Percentiles rank a stretch among this genome's conserved stretches.
phyloP scores from a whole-genome alignment of 768 basidiomycete species.

The Macrocybe gigantea region DNA sequence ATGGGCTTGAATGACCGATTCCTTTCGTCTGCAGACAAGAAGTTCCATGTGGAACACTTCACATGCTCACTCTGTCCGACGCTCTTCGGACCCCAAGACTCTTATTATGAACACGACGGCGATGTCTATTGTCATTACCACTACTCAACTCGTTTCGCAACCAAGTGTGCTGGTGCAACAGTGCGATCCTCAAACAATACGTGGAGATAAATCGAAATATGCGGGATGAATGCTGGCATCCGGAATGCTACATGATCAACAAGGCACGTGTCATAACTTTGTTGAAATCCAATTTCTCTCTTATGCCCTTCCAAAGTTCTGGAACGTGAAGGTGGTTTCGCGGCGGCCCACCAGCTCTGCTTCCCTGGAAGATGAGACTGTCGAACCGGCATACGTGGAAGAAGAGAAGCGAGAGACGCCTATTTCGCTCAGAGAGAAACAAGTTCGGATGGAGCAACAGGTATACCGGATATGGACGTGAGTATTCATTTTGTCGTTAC shows the following conservation, averaged over 20 bases:
- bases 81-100: slow-evolving; percentile 95
- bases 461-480: slow-evolving; percentile 99
- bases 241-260: slow-evolving; percentile 99
- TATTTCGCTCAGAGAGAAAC: slow-evolving; percentile 78
- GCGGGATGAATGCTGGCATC: slow-evolving; percentile 99
- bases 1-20: not conserved
- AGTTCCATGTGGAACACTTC: slow-evolving; percentile 99
- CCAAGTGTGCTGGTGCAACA: slow-evolving; percentile 96
- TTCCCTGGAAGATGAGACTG: slow-evolving; percentile 43
- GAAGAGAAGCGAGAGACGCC: slow-evolving; percentile 83
- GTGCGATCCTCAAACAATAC: slow-evolving; percentile 97
- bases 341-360: slow-evolving; percentile 62
- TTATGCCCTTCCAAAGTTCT: slow-evolving; percentile 55
- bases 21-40: slow-evolving; percentile 62
- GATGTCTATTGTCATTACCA: slow-evolving; percentile 99
- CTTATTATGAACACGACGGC: slow-evolving; percentile 98
- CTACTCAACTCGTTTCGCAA: slow-evolving; percentile 97
- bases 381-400: slow-evolving; percentile 55
- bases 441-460: slow-evolving; percentile 92
- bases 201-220: slow-evolving; percentile 99
- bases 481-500: slow-evolving; percentile 25
- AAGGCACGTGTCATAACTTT: slow-evolving; percentile 53
- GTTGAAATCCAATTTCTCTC: slow-evolving; percentile 1
- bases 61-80: slow-evolving; percentile 96
- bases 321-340: slow-evolving; percentile 94